phyloP scores from a whole-genome alignment of 1,284 basidiomycete species.

The Pterulicium gracile region DNA sequence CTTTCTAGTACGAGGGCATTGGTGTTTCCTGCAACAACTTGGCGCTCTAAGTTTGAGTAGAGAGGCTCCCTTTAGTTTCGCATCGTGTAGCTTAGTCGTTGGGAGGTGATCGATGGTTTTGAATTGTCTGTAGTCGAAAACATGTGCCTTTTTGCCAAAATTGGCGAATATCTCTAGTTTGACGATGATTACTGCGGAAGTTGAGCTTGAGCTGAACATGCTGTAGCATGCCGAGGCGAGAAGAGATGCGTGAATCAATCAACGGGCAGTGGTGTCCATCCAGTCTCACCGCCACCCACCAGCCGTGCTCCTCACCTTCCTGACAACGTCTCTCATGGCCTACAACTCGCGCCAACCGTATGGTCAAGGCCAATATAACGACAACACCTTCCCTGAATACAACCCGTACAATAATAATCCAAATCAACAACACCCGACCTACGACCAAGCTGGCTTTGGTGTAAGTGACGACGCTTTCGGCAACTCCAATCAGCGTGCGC shows the following conservation, averaged over 20 bases:
- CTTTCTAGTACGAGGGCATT: conserved; percentile 1
- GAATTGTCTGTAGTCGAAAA: too few species aligned
- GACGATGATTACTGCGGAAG: not conserved
- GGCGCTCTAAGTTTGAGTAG: not conserved
- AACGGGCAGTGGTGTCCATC: too few species aligned
- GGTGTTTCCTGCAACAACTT: conserved; percentile 2
- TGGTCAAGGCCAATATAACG: not conserved
- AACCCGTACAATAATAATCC: not conserved
- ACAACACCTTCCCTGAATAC: not conserved
- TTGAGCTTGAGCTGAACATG: not conserved
- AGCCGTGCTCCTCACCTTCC: not conserved
- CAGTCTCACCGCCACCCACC: not conserved
- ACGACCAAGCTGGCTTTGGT: conserved; percentile 2
- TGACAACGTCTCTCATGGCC: not conserved
- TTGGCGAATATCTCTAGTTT: not conserved
- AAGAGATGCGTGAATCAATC: too few species aligned
- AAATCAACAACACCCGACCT: not conserved
- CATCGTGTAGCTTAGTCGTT: not conserved
- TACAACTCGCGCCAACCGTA: not conserved
- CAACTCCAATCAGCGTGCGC: not conserved
- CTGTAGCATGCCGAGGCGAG: too few species aligned
- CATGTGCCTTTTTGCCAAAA: not conserved
- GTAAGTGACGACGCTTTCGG: not conserved
- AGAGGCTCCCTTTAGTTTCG: not conserved
- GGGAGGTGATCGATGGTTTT: too few species aligned